Conservation (phyloP, 1,284 basidiomycete genomes). For the Heterobasidion occidentale region DNA sequence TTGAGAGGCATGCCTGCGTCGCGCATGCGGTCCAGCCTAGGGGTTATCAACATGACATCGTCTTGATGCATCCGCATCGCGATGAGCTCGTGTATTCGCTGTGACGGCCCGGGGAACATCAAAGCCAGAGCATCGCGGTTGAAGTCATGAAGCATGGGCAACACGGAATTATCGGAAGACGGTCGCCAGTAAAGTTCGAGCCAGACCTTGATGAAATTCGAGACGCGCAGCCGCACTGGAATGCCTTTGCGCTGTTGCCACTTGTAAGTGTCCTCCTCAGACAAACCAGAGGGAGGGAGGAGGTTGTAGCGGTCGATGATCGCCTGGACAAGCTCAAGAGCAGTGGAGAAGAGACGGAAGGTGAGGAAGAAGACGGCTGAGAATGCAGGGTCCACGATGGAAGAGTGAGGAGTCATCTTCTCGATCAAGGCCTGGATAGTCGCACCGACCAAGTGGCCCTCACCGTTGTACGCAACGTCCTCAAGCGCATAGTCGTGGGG, state of each 20-base stretch:
- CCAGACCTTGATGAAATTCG: slow-evolving; percentile 92
- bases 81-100: slow-evolving; percentile 70
- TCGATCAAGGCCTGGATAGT: slow-evolving; percentile 86
- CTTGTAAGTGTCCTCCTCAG: slow-evolving; percentile 54
- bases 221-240: slow-evolving; percentile 84
- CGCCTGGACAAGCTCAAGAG: slow-evolving; percentile 67
- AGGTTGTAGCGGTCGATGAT: slow-evolving; percentile 82
- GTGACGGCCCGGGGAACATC: slow-evolving; percentile 63
- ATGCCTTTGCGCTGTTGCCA: slow-evolving; percentile 86
- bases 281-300: slow-evolving; percentile 46
- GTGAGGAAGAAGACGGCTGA: slow-evolving; percentile 90
- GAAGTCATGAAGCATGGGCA: slow-evolving; percentile 58
- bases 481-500: slow-evolving; percentile 68
- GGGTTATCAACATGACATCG: slow-evolving; percentile 36
- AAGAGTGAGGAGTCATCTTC: slow-evolving; percentile 94
- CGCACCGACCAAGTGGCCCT: slow-evolving; percentile 87
- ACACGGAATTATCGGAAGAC: slow-evolving; percentile 51
- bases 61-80: slow-evolving; percentile 42
- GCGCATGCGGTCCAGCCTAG: slow-evolving; percentile 51
- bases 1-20: slow-evolving; percentile 67
- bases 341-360: slow-evolving; percentile 89
- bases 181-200: slow-evolving; percentile 86
- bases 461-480: slow-evolving; percentile 86
- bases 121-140: slow-evolving; percentile 50
- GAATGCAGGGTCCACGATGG: slow-evolving; percentile 80